Evolutionary conservation across 2,329 filamentous ascomycete genomes (phyloP), one percentile per base, ranked within the genome.

Genomic region (Raffaelea ambrosiae): DNA sequence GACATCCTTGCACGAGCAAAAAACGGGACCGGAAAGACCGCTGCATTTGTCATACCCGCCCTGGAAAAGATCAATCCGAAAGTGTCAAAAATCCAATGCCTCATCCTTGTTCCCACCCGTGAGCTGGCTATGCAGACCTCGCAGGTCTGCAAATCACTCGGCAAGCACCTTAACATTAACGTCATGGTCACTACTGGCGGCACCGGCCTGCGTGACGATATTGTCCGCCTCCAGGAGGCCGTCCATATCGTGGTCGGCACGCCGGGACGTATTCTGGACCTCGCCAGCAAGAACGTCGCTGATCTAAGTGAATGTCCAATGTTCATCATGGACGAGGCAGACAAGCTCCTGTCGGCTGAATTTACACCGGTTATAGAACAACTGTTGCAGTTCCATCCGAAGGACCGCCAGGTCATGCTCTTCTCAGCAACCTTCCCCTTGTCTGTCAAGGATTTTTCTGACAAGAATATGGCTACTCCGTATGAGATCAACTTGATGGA

Each of bases 401-500:
- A 93, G 66, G 91, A 98, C 63, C 86, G 93, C 50, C 93, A 98
- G 69, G 90, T 98, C 61, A 98, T 98, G 93, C 83, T 98, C 52
- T 98, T 98, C 74, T 95, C 88, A 58, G 94, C 94, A 51, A 98
- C 93, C 4, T 98, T 98, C 69, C 93, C 93, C 18, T 72, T 97
- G 57, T 93, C 95, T 48, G 93, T 98, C 61, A 97, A 98, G 73
- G 83, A 87, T 59, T 98, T 98, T 70, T 97, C 86, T 63, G 93
- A 98, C 68, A 95, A 95, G 72, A 93, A 98, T 72, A 96, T 98
- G 89, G 77, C 78, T 57, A 85, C 84, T 57, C 94, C 93, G 3
- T 96, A 97, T 63, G 94, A 98, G 68, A 98, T 98, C 71, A 98
- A 98, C 63, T 80, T 98, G 47, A 98, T 98, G 93, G 93, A 98